Percentiles rank a stretch among this genome's conserved stretches.
These are phyloP conservation scores for Gypsophila paniculata DNA, from an alignment of 179 eudicot species.

Conservation along the genomic window DNA sequence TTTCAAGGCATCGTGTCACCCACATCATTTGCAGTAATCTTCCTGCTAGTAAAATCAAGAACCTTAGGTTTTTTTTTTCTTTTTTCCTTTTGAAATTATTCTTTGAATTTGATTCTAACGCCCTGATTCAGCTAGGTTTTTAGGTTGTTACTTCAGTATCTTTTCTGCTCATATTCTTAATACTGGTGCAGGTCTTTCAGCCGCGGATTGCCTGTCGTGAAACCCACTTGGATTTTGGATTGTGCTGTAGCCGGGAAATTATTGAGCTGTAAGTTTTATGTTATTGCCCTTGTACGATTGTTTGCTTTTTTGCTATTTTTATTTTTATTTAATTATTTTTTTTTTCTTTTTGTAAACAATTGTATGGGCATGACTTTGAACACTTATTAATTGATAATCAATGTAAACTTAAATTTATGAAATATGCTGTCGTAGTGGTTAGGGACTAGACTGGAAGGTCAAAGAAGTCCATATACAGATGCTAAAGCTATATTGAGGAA, in stretches of 20 bases:
- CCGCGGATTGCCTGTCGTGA: slow-evolving; percentile 87
- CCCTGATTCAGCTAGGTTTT: background rate
- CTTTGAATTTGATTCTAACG: background rate
- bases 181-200: slow-evolving; percentile 68
- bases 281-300: background rate
- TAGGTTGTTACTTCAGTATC: background rate
- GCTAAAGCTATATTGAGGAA: background rate
- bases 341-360: too few species aligned
- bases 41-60: slow-evolving; percentile 81
- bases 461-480: background rate
- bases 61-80: slow-evolving; percentile 49
- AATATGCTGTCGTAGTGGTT: slow-evolving; percentile 1
- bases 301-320: too few species aligned
- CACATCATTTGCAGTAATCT: slow-evolving; percentile 87
- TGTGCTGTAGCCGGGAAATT: slow-evolving; percentile 72
- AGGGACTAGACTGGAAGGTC: background rate
- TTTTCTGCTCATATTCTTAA: background rate
- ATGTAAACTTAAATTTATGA: background rate
- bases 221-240: slow-evolving; percentile 85
- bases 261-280: slow-evolving; percentile 58
- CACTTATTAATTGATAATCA: background rate
- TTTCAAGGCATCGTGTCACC: slow-evolving; percentile 73
- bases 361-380: background rate
- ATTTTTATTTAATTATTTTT: too few species aligned
- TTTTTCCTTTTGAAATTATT: slow-evolving; percentile 10